These are phyloP conservation scores for Trichoderma afroharzianum DNA, from an alignment of 2,329 filamentous ascomycete species.

Conservation along the genomic window DNA sequence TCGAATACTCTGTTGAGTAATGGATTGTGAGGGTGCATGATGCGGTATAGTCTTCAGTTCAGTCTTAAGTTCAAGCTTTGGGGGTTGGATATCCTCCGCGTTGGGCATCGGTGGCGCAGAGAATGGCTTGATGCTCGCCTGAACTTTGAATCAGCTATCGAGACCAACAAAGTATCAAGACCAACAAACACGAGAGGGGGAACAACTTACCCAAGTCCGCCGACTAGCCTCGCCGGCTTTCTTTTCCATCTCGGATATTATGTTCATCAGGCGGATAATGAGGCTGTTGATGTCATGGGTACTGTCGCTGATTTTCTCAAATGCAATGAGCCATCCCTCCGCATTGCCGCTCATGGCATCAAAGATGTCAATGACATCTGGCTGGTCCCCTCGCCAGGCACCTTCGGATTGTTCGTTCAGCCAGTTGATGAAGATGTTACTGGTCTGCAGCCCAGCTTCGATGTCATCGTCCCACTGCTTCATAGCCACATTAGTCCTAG, in stretches of 20 bases:
- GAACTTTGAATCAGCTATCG: background rate
- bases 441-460: constrained; percentile 70
- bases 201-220: constrained; percentile 62
- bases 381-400: constrained; percentile 58
- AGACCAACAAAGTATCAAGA: background rate
- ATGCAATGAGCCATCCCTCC: constrained; percentile 81
- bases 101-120: constrained; percentile 16
- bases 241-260: constrained; percentile 81
- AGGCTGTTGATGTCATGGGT: constrained; percentile 66
- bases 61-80: background rate
- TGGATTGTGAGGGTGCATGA: constrained; percentile 12
- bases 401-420: constrained; percentile 62
- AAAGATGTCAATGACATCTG: constrained; percentile 67
- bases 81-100: constrained; percentile 9
- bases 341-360: constrained; percentile 90
- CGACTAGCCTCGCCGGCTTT: constrained; percentile 81
- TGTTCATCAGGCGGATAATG: constrained; percentile 68
- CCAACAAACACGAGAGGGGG: background rate
- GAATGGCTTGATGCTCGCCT: constrained; percentile 25
- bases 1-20: constrained; percentile 14
- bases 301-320: constrained; percentile 71
- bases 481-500: constrained; percentile 71
- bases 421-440: constrained; percentile 73
- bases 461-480: constrained; percentile 77
- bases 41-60: background rate